Evolutionary conservation across 805 yeast species (phyloP).

Genomic region (Metschnikowia picachoensis): DNA sequence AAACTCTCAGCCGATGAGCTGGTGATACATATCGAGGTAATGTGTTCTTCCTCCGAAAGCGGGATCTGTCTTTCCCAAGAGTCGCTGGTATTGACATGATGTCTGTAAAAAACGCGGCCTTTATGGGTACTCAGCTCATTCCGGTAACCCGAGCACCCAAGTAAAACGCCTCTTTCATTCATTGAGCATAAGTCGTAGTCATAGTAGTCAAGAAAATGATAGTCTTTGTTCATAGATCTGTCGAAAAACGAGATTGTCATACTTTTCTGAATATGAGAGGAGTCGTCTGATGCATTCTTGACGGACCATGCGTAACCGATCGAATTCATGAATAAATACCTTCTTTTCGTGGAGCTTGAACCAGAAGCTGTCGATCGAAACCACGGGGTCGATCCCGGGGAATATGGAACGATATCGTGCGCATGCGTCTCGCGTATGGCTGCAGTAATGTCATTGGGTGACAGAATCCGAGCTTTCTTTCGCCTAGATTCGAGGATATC

Average conservation of each 20-base stretch:
- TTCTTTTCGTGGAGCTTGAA: slow-evolving; percentile 32
- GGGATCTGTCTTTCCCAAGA: slow-evolving; percentile 72
- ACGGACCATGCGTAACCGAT: slow-evolving; percentile 83
- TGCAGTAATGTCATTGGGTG: neutral
- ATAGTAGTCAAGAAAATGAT: slow-evolving; percentile 75
- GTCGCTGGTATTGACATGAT: slow-evolving; percentile 60
- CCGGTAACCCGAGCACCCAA: slow-evolving; percentile 42
- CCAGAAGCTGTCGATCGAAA: slow-evolving; percentile 31
- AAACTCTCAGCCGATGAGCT: slow-evolving; percentile 15
- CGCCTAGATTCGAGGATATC: slow-evolving; percentile 10
- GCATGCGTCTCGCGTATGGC: neutral
- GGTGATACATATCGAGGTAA: slow-evolving; percentile 67
- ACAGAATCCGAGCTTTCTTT: slow-evolving; percentile 10
- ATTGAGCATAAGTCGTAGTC: slow-evolving; percentile 74
- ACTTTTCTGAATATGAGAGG: slow-evolving; percentile 44
- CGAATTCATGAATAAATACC: slow-evolving; percentile 77
- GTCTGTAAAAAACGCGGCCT: slow-evolving; percentile 58
- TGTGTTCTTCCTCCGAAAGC: slow-evolving; percentile 48
- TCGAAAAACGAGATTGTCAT: slow-evolving; percentile 90
- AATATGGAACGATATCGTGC: slow-evolving; percentile 49
- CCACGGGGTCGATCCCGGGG: slow-evolving; percentile 91
- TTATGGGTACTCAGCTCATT: slow-evolving; percentile 5
- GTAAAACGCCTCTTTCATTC: slow-evolving; percentile 59
- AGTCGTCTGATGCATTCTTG: slow-evolving; percentile 23
- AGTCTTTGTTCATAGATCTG: slow-evolving; percentile 67